These are phyloP conservation scores for Penicillium atrosanguineum DNA, from an alignment of 495 filamentous ascomycete species.

Conservation along the genomic window DNA sequence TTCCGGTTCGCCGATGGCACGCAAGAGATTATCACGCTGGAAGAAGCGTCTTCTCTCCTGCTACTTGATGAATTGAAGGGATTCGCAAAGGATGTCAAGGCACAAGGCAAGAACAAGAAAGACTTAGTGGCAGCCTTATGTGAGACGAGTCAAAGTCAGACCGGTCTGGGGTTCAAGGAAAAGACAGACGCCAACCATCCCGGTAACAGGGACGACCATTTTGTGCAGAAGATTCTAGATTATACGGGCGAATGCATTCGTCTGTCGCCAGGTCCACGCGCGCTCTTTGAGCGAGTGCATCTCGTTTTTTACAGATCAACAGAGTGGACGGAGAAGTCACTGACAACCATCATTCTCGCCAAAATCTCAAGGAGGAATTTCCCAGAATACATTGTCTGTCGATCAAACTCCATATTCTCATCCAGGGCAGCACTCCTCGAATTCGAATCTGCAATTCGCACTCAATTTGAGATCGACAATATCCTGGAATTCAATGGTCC, in stretches of 20 bases:
- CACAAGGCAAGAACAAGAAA: constrained; percentile 85
- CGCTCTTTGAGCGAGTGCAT: constrained; percentile 90
- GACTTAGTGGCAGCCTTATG: constrained; percentile 72
- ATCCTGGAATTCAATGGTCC: constrained; percentile 82
- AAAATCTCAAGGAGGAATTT: constrained; percentile 85
- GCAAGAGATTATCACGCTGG: constrained; percentile 70
- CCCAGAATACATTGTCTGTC: constrained; percentile 84
- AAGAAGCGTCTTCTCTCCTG: constrained; percentile 81
- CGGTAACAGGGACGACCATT: constrained; percentile 56
- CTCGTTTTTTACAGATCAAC: constrained; percentile 95
- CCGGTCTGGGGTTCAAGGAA: constrained; percentile 61
- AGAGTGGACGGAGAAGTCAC: constrained; percentile 95
- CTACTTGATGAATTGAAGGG: constrained; percentile 81
- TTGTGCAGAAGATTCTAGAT: constrained; percentile 72
- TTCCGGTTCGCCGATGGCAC: constrained; percentile 83
- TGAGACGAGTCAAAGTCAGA: constrained; percentile 68
- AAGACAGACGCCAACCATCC: constrained; percentile 50
- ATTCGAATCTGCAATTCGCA: constrained; percentile 83
- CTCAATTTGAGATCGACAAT: constrained; percentile 78
- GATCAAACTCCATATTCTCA: constrained; percentile 84
- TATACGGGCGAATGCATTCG: constrained; percentile 81
- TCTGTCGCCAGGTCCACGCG: constrained; percentile 69
- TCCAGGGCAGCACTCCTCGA: constrained; percentile 74
- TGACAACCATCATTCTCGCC: constrained; percentile 92
- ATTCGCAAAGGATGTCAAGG: constrained; percentile 82